Percentiles rank a stretch among this genome's conserved stretches.
phyloP scores from a whole-genome alignment of 1,284 basidiomycete genomes.

The Leccinum proximum region DNA sequence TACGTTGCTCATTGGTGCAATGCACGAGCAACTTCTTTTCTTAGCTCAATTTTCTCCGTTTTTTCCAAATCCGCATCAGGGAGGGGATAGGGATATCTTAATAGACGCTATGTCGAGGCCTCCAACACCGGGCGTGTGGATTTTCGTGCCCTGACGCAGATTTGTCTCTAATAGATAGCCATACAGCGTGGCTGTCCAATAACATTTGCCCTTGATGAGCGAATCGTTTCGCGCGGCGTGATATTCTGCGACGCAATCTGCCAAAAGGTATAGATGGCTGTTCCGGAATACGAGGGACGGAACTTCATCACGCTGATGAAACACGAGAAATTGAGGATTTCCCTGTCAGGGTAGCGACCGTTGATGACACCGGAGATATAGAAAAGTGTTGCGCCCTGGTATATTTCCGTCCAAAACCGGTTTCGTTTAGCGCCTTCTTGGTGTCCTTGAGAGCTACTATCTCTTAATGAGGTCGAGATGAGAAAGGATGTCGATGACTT shows the following conservation, averaged over 20 bases:
- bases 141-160: constrained; percentile 73
- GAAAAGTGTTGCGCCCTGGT: too few species aligned
- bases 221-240: too few species aligned
- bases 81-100: constrained; percentile 76
- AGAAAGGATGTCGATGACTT: too few species aligned
- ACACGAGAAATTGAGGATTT: constrained; percentile 93
- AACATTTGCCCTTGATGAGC: too few species aligned
- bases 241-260: too few species aligned
- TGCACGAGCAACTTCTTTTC: constrained; percentile 89
- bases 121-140: constrained; percentile 96
- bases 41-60: constrained; percentile 80
- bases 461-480: constrained; percentile 72
- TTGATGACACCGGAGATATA: constrained; percentile 60
- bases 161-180: constrained; percentile 89
- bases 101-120: constrained; percentile 74
- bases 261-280: too few species aligned
- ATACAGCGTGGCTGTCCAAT: too few species aligned
- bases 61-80: constrained; percentile 91
- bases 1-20: constrained; percentile 97
- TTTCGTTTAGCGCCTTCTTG: constrained; percentile 90
- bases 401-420: too few species aligned
- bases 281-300: constrained; percentile 36
- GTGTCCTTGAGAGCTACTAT: constrained; percentile 85
- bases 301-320: constrained; percentile 99
- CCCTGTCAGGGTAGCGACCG: constrained; percentile 96